Evolutionary conservation across 805 yeast species (phyloP), one percentile per base, ranked within the genome.

Genomic region (Kazachstania psychrophila): DNA sequence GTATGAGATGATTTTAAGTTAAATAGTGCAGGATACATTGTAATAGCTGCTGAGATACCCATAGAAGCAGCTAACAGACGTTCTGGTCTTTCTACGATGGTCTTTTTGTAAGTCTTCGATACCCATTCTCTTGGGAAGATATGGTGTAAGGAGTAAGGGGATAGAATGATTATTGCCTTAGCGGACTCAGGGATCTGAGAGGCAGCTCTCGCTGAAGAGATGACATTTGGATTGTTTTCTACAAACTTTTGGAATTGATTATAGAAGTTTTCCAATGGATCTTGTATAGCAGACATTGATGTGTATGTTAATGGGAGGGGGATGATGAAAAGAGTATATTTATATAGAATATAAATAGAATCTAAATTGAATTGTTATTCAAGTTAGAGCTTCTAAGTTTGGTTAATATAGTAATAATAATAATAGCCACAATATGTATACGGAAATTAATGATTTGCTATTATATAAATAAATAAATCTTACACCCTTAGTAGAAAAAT

Each of bases 71-170:
- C 92, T 37, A 79, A 65, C 31, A 84, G 60, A 22, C 95, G 64
- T 56, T 84, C 88, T 1, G 95, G 95, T 31, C 89, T 62, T 58
- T 84, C 95, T 18, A 84, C 89, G 24, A 84, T 78, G 0, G 87
- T 73, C 13, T 79, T 63, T 29, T 71, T 56, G 48, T 79, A 79
- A 1, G 75, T 57, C 51, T 78, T 81, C 6, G 83, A 63, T 2
- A 77, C 86, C 95, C 95, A 84, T 20, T 65, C 64, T 26, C 95
- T 67, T 4, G 84, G 77, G 54, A 81, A 85, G 0, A 73, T 73
- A 59, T 84, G 95, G 43, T 75, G 72, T 23, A 80, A 65, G 1
- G 86, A 75, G 39, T 72, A 65, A 0, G 94, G 89, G 0, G 89
- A 75, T 15, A 84, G 56, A 5, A 84, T 64, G 6, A 83, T 64